Base-by-base conservation (phyloP, 2,329 filamentous ascomycete genomes). In the Chlorencoelia australis region DNA sequence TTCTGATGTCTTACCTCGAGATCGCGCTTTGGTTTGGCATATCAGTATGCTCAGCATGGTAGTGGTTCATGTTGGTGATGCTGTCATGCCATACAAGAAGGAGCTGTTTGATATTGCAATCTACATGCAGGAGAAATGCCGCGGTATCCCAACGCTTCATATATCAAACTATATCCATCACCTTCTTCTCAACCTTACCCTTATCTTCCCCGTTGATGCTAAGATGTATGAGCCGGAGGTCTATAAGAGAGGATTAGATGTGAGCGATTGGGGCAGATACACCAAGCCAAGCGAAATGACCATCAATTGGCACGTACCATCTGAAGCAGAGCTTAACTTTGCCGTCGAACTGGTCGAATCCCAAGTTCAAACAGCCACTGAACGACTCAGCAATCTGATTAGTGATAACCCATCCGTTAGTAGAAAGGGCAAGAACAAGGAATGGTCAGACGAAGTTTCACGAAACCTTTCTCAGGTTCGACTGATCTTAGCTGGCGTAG, bases 111-210 rank as follows among this genome's bases (percentile, higher is more conserved):
- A 86, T 43, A 89, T 98, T 57, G 87, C 89, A 9, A 70, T 82
- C 37, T 96, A 89, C 62, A 96, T 98, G 89, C 91, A 98, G 59
- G 77, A 91, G 50, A 89, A 86, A 54, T 98, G 91, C 60, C 81
- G 84, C 50, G 91, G 91, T 15, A 79, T 95, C 41, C 87, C 91
- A 0, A 94, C 91, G 1, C 87, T 96, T 30, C 86, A 98, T 59
- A 82, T 96, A 26, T 96, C 89, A 41, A 98, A 98, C 62, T 95
- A 88, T 59, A 88, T 96, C 39, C 91, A 98, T 59, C 93, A 98
- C 58, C 71, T 98, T 24, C 69, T 98, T 10, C 78, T 98, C 45
- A 96, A 96, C 58, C 66, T 96, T 35, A 96, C 91, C 0, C 82
- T 89, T 45, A 95, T 86, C 1, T 98, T 96, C 56, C 87, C 89